phyloP scores from a whole-genome alignment of 495 filamentous ascomycete species.

The Neurospora terricola region DNA sequence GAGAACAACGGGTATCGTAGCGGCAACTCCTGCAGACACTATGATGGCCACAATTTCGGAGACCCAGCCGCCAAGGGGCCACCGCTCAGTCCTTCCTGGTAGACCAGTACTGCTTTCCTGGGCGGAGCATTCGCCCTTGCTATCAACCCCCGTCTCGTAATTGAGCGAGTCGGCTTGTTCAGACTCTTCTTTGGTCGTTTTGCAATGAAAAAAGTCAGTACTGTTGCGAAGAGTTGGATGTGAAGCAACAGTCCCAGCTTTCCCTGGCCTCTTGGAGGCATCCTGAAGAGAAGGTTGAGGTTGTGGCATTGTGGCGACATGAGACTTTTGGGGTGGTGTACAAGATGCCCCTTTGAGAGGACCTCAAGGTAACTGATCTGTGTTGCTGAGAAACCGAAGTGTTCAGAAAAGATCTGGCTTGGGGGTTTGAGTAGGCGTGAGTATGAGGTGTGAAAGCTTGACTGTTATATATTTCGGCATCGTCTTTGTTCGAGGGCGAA shows the following conservation, averaged over 20 bases:
- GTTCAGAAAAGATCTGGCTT: background rate
- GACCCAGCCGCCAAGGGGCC: background rate
- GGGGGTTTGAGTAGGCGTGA: background rate
- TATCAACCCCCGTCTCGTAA: background rate
- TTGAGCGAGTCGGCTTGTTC: background rate
- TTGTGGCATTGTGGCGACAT: background rate
- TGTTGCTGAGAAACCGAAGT: background rate
- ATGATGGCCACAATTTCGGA: background rate
- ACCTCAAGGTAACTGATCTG: background rate
- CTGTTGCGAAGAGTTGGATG: background rate
- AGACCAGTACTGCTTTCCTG: background rate
- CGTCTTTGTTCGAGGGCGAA: background rate
- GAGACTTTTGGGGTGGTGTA: background rate
- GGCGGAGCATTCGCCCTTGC: background rate
- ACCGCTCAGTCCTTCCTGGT: background rate
- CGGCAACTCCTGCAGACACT: background rate
- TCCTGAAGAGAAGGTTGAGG: background rate
- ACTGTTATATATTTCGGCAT: background rate
- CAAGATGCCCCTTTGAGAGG: background rate
- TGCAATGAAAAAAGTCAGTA: background rate
- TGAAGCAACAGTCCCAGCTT: background rate
- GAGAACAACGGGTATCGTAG: background rate
- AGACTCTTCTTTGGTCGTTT: background rate
- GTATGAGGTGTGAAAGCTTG: background rate
- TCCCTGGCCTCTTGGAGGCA: background rate